Percentiles rank a stretch among this genome's conserved stretches.
Conservation (phyloP, 352 stramenopile genomes). For the Phytopythium litorale region DNA sequence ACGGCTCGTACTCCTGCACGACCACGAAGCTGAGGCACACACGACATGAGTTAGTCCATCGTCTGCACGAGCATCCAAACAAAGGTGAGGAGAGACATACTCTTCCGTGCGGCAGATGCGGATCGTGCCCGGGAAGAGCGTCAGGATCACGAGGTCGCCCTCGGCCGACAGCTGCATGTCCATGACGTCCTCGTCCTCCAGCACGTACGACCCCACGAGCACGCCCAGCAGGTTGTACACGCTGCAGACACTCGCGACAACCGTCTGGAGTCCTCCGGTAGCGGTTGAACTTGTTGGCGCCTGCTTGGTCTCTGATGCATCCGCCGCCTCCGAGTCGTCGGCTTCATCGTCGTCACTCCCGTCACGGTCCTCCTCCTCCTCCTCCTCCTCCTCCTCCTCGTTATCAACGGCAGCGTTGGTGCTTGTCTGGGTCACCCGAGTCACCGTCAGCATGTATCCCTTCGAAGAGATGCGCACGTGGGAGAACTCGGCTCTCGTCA, state of each 20-base stretch:
- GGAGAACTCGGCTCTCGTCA: slow-evolving; percentile 22
- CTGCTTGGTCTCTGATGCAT: background rate
- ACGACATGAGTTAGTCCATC: slow-evolving; percentile 7
- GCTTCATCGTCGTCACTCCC: slow-evolving; percentile 1
- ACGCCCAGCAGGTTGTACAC: slow-evolving; percentile 72
- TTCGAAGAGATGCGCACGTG: slow-evolving; percentile 46
- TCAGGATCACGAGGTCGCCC: slow-evolving; percentile 72
- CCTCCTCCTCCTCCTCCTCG: slow-evolving; percentile 2
- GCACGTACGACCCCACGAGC: slow-evolving; percentile 38
- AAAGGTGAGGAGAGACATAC: slow-evolving; percentile 33
- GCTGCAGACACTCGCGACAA: slow-evolving; percentile 36
- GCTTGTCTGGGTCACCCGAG: slow-evolving; percentile 10
- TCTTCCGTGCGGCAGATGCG: slow-evolving; percentile 78
- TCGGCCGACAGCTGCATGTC: slow-evolving; percentile 59
- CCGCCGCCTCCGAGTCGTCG: background rate
- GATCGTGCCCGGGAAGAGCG: slow-evolving; percentile 36
- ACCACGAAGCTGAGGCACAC: slow-evolving; percentile 43
- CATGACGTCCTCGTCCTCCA: slow-evolving; percentile 41
- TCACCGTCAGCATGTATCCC: slow-evolving; percentile 59
- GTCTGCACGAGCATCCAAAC: background rate
- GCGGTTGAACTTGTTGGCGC: background rate
- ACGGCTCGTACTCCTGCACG: slow-evolving; percentile 65
- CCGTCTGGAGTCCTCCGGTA: background rate
- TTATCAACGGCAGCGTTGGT: background rate
- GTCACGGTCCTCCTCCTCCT: background rate